Percentiles rank a stretch among this genome's conserved stretches.
Conservation (phyloP, 2,329 filamentous ascomycete genomes). For the Sphaerostilbella broomeana region DNA sequence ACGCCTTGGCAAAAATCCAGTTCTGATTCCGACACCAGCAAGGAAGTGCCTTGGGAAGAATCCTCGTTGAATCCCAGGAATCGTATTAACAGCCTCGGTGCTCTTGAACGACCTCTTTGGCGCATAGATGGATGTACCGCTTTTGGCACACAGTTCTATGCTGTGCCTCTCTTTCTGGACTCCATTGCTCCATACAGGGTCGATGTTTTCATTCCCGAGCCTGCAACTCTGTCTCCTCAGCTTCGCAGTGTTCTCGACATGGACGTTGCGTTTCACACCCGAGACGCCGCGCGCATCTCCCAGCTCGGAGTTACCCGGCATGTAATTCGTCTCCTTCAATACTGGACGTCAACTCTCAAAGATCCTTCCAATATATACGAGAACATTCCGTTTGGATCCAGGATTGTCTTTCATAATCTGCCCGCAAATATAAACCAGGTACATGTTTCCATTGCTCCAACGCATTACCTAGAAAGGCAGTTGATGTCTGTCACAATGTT, state of each 20-base stretch:
- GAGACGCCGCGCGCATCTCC: conserved; percentile 41
- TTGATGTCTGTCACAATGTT: conserved; percentile 40
- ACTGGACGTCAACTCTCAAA: conserved; percentile 36
- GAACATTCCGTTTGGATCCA: conserved; percentile 50
- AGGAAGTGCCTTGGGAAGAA: conserved; percentile 33
- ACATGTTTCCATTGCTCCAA: conserved; percentile 40
- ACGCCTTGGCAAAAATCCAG: conserved; percentile 1
- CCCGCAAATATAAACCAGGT: conserved; percentile 41
- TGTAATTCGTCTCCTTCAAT: conserved; percentile 47
- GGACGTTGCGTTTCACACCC: conserved; percentile 48
- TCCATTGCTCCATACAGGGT: conserved; percentile 45
- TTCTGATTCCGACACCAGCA: neutral
- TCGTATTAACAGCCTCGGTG: conserved; percentile 49
- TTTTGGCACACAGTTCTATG: conserved; percentile 52
- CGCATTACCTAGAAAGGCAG: conserved; percentile 48
- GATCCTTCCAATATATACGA: conserved; percentile 33
- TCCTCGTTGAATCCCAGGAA: conserved; percentile 55
- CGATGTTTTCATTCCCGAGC: conserved; percentile 52
- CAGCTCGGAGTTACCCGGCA: conserved; percentile 47
- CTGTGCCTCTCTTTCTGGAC: conserved; percentile 45
- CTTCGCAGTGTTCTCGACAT: conserved; percentile 42
- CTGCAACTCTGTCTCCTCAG: conserved; percentile 32
- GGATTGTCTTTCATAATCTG: conserved; percentile 48
- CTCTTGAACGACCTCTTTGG: conserved; percentile 42
- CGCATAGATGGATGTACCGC: conserved; percentile 52